A percentile compares a stretch with the other conserved stretches of the same genome.
Evolutionary conservation across 139 green algal species (phyloP).

Genomic region (Marvania coccoides): DNA sequence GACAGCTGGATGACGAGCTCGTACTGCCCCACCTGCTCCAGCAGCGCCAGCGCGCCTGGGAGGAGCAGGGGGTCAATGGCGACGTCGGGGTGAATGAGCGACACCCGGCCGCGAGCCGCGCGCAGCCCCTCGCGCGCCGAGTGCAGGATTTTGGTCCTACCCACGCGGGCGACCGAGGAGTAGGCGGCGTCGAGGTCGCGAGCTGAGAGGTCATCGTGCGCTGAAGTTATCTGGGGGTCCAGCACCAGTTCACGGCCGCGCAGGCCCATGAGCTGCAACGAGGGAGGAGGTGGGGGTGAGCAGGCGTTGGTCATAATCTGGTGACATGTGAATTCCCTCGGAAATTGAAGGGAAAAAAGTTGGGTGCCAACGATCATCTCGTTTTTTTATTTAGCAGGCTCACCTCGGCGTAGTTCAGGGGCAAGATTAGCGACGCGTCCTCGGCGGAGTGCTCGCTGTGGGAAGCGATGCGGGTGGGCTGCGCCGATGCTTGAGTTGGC

Average conservation of each 20-base stretch:
- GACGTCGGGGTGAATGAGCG: constrained; percentile 15
- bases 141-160: constrained; percentile 41
- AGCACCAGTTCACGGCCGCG: constrained; percentile 1
- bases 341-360: too few relatives aligned
- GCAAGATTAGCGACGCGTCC: too few relatives aligned
- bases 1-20: constrained; percentile 36
- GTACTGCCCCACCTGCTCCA: constrained; percentile 46
- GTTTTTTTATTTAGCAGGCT: too few relatives aligned
- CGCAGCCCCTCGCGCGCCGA: constrained; percentile 28
- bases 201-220: neutral
- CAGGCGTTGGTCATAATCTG: too few relatives aligned
- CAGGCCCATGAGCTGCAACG: neutral
- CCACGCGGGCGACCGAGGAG: constrained; percentile 19
- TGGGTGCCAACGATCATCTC: too few relatives aligned
- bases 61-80: constrained; percentile 42
- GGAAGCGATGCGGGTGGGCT: too few relatives aligned
- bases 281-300: too few relatives aligned
- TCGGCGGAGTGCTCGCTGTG: too few relatives aligned
- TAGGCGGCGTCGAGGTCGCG: constrained; percentile 15
- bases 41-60: constrained; percentile 42
- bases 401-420: too few relatives aligned
- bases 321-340: too few relatives aligned
- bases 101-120: neutral
- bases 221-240: neutral
- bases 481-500: too few relatives aligned